These are phyloP conservation scores for Apodospora peruviana DNA, from an alignment of 495 filamentous ascomycete species.

Conservation along the genomic window DNA sequence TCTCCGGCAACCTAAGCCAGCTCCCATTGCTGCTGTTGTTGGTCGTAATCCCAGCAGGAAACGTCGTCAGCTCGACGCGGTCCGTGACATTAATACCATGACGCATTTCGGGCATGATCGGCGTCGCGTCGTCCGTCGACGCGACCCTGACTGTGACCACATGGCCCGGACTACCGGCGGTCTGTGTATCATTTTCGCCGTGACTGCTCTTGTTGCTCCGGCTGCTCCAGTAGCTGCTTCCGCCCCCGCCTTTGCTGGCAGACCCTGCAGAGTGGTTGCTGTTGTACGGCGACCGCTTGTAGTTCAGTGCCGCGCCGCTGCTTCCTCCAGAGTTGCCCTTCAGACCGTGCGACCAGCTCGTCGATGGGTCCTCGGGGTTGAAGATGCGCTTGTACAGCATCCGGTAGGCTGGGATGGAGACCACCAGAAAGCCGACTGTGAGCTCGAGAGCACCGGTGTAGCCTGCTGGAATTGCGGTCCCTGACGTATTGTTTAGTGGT, in stretches of 20 bases:
- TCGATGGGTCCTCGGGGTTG: not conserved
- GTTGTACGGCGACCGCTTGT: not conserved
- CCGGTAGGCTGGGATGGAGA: not conserved
- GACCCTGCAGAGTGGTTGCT: too few relatives aligned
- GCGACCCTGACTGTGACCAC: not conserved
- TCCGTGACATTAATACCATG: not conserved
- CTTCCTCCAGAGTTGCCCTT: not conserved
- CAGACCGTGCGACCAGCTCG: not conserved
- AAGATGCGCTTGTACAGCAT: slow-evolving; percentile 1
- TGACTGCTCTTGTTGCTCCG: not conserved
- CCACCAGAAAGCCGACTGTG: not conserved
- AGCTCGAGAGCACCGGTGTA: not conserved
- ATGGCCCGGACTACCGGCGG: not conserved
- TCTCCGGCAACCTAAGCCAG: not conserved
- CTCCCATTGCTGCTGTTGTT: not conserved
- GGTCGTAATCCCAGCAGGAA: not conserved
- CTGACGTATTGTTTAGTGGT: not conserved
- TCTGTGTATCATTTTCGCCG: not conserved
- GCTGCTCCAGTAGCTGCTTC: not conserved
- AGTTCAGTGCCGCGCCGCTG: not conserved
- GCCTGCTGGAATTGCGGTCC: not conserved
- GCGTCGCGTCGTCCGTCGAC: not conserved
- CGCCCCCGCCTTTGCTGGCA: not conserved
- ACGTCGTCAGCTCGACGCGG: not conserved
- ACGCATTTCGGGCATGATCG: not conserved